Conservation (phyloP, 1,284 basidiomycete genomes). For the Pseudozyma pruni region DNA sequence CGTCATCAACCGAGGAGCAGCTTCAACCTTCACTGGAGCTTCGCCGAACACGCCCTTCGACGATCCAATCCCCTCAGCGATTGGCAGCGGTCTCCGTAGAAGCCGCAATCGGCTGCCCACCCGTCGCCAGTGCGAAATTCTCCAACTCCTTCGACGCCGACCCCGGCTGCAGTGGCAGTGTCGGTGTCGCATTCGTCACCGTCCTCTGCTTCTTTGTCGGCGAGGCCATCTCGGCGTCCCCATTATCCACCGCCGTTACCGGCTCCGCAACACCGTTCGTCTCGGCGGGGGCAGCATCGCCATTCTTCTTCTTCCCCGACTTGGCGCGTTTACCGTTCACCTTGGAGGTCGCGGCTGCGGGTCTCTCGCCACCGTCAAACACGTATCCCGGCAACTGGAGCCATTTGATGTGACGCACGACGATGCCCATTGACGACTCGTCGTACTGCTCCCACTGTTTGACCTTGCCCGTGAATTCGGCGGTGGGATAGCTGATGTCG, state of each 20-base stretch:
- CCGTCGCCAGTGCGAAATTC: slow-evolving; percentile 52
- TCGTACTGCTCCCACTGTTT: slow-evolving; percentile 97
- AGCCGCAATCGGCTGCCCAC: slow-evolving; percentile 40
- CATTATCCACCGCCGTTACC: slow-evolving; percentile 29
- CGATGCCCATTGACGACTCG: slow-evolving; percentile 90
- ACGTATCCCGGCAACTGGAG: slow-evolving; percentile 83
- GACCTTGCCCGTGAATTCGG: slow-evolving; percentile 93
- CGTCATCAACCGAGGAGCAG: slow-evolving; percentile 4
- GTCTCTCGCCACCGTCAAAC: slow-evolving; percentile 74
- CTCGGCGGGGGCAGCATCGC: slow-evolving; percentile 5
- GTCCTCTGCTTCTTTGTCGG: slow-evolving; percentile 49
- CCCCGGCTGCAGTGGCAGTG: slow-evolving; percentile 42
- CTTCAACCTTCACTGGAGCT: too few species aligned
- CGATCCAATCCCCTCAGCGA: slow-evolving; percentile 19
- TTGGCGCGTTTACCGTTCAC: slow-evolving; percentile 81
- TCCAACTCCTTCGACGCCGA: slow-evolving; percentile 45
- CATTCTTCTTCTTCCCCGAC: slow-evolving; percentile 72
- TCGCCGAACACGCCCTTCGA: too few species aligned
- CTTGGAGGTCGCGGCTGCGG: slow-evolving; percentile 76
- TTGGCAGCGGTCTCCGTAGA: slow-evolving; percentile 38
- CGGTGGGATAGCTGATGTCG: slow-evolving; percentile 96
- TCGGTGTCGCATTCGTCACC: slow-evolving; percentile 19
- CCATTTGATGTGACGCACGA: slow-evolving; percentile 93
- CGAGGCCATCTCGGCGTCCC: slow-evolving; percentile 35
- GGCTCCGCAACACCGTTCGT: slow-evolving; percentile 1